These are phyloP conservation scores for Fusarium sp. DNA, from an alignment of 2,329 filamentous ascomycete genomes.

Conservation along the genomic window DNA sequence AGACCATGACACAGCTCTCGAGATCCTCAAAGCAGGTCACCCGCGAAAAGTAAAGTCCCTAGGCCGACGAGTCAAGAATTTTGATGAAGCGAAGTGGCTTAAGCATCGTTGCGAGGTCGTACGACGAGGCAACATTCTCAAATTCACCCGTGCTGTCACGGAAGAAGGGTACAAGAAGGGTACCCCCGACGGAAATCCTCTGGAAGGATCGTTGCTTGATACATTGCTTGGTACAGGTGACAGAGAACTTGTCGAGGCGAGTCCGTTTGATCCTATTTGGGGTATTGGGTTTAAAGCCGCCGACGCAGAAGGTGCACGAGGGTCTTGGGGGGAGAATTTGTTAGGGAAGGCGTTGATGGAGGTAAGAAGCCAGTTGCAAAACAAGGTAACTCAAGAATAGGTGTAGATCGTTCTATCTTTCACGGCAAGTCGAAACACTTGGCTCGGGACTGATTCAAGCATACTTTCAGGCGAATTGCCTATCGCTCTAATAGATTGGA, in stretches of 20 bases:
- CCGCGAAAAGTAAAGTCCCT: constrained; percentile 64
- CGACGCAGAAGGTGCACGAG: constrained; percentile 59
- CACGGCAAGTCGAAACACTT: neutral
- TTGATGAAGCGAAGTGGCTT: constrained; percentile 64
- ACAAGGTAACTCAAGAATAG: constrained; percentile 47
- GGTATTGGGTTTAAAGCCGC: constrained; percentile 69
- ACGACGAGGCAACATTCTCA: constrained; percentile 65
- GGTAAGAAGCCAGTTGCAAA: constrained; percentile 63
- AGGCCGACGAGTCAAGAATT: constrained; percentile 65
- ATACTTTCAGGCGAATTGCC: constrained; percentile 9
- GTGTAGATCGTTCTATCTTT: neutral
- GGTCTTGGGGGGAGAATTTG: constrained; percentile 72
- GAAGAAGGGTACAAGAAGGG: constrained; percentile 45
- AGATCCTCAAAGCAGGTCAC: constrained; percentile 60
- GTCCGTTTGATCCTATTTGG: constrained; percentile 71
- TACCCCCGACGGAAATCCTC: constrained; percentile 37
- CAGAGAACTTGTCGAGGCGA: constrained; percentile 70
- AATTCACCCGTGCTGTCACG: constrained; percentile 63
- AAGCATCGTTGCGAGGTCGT: constrained; percentile 65
- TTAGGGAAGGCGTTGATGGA: constrained; percentile 71
- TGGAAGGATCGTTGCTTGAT: constrained; percentile 56
- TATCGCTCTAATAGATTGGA: constrained; percentile 22
- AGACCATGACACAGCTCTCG: constrained; percentile 55
- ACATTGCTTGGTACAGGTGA: constrained; percentile 68
- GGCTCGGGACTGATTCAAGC: neutral